Percentiles rank a stretch among this genome's conserved stretches.
Conservation (phyloP, 805 yeast species). For the Kuraishia capsulata region DNA sequence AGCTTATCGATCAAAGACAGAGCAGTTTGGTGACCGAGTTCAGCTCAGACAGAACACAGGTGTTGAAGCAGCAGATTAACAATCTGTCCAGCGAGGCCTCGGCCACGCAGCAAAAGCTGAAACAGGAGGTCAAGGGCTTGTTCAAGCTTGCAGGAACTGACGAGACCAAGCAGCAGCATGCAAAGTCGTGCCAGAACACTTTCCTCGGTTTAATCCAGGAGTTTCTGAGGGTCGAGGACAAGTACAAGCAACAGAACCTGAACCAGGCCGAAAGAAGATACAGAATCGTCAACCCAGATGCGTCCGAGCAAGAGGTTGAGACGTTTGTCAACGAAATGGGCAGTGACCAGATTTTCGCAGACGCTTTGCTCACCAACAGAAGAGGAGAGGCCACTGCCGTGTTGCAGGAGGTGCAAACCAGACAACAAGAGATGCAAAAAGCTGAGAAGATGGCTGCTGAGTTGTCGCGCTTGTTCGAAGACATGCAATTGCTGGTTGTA, state of each 20-base stretch:
- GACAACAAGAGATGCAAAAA: constrained; percentile 91
- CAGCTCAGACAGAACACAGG: constrained; percentile 59
- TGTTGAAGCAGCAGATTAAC: constrained; percentile 69
- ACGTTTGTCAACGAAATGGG: constrained; percentile 80
- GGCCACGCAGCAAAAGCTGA: constrained; percentile 66
- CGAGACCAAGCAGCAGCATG: constrained; percentile 79
- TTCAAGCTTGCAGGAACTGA: constrained; percentile 67
- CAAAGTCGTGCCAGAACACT: constrained; percentile 77
- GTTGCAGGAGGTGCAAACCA: constrained; percentile 87
- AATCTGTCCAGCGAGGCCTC: constrained; percentile 69
- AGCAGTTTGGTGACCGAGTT: constrained; percentile 63
- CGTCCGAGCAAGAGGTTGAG: constrained; percentile 73
- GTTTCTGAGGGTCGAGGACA: constrained; percentile 78
- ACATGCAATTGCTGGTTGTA: constrained; percentile 92
- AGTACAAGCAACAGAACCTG: constrained; percentile 75
- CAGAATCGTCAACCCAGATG: constrained; percentile 80
- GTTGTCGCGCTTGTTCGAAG: constrained; percentile 87
- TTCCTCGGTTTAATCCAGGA: constrained; percentile 82
- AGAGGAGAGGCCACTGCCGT: constrained; percentile 95
- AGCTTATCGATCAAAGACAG: constrained; percentile 63
- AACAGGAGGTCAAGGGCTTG: constrained; percentile 65
- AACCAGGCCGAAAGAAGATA: constrained; percentile 90
- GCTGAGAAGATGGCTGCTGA: constrained; percentile 95
- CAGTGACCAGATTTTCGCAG: constrained; percentile 80
- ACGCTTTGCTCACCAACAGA: constrained; percentile 80